Conservation (phyloP, 805 yeast genomes). For the Metschnikowia dekortorum region DNA sequence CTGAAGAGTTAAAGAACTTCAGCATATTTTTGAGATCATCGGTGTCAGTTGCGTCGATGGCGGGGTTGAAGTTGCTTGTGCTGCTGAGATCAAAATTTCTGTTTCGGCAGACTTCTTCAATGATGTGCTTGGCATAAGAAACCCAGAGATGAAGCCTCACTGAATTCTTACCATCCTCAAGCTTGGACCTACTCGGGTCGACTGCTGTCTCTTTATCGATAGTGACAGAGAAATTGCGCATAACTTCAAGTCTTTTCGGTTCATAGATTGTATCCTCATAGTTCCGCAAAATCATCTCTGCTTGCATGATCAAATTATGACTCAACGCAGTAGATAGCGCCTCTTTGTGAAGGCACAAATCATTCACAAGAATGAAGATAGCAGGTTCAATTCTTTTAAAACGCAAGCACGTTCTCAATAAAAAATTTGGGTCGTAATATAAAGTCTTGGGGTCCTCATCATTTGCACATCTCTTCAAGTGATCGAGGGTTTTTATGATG, state of each 20-base stretch:
- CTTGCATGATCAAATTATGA: conserved; percentile 54
- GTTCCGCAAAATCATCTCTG: conserved; percentile 31
- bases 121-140: conserved; percentile 52
- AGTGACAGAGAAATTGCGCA: not conserved
- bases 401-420: conserved; percentile 67
- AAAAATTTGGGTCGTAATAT: conserved; percentile 66
- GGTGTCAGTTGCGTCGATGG: not conserved
- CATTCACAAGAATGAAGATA: conserved; percentile 63
- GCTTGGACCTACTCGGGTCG: conserved; percentile 24
- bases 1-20: conserved; percentile 11
- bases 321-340: conserved; percentile 74
- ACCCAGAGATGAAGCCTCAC: conserved; percentile 72
- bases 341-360: conserved; percentile 65
- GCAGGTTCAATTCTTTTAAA: conserved; percentile 60
- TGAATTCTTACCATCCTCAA: conserved; percentile 32
- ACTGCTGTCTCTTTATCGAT: not conserved
- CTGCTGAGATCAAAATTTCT: not conserved
- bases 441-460: conserved; percentile 10
- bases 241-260: not conserved
- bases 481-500: conserved; percentile 28
- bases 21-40: not conserved
- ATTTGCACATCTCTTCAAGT: conserved; percentile 18
- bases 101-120: conserved; percentile 16
- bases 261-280: conserved; percentile 20
- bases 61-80: not conserved